Base-by-base conservation (phyloP, 2,329 filamentous ascomycete species). In the Ceratocystis destructans region DNA sequence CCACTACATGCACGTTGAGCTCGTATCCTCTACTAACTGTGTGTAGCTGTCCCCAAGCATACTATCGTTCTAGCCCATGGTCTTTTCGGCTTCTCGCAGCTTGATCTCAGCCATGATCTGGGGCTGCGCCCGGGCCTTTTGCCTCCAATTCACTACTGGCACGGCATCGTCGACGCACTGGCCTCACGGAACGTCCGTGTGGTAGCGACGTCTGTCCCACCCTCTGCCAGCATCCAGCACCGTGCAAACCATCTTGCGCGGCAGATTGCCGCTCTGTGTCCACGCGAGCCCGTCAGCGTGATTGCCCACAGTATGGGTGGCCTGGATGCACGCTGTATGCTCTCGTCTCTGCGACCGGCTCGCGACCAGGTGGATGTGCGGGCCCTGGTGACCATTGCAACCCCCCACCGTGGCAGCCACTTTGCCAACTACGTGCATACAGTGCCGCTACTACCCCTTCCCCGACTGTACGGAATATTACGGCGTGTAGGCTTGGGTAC, bases 231-330 rank as follows among this genome's bases (percentile, higher is more conserved):
- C 67, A 86, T 87, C 71, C 80, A 83, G 73, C 77, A 81, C 68
- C 81, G 84, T 66, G 84, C 85, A 31, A 78, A 79, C 67, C 79
- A 79, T 70, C 78, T 87, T n/a, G 79, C 79, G 41, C 71, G 76
- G 69, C 78, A 82, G 69, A 85, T 87, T 67, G 77, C 77, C 61
- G 12, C 64, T n/a, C 15, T 61, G 57, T 53, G 17, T 57, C 55
- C 66, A 3, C 78, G 78, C 20, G 77, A 75, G 68, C 83, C 86
- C 63, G 89, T 96, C 70, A 90, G 89, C 72, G 88, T 96, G 68
- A 79, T 91, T 22, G 83, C 83, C 50, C 88, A 91, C 75, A 83
- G 79, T 70, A 86, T 86, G 83, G 83, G 85, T 61, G 84, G 85
- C 1, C 77, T 87, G 2, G 85, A 87, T 72, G 81, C 83, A 8